A percentile compares a stretch with the other conserved stretches of the same genome.
phyloP scores from a whole-genome alignment of 306 rosid genomes.

The Vigna radiata region DNA sequence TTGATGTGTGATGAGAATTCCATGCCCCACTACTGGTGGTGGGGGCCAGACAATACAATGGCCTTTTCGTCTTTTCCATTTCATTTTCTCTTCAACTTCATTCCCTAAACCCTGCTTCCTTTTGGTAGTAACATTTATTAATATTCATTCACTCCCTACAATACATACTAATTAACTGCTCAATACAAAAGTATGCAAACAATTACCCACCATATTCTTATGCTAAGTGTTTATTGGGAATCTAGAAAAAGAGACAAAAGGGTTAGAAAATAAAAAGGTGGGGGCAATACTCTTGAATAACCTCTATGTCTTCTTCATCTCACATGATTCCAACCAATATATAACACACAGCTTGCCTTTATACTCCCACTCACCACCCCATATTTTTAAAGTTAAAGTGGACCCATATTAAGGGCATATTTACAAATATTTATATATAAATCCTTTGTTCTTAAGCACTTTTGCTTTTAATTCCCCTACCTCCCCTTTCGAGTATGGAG shows the following conservation, averaged over 20 bases:
- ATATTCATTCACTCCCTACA: no score
- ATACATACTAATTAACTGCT: no score
- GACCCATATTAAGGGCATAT: conserved; percentile 25
- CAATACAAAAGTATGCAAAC: background rate
- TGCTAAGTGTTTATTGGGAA: conserved; percentile 52
- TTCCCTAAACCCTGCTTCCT: background rate
- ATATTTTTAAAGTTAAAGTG: conserved; percentile 45
- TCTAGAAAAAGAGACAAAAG: conserved; percentile 45
- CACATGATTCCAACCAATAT: conserved; percentile 52
- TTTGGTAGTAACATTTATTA: background rate
- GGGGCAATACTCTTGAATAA: conserved; percentile 28
- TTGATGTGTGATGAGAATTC: conserved; percentile 40
- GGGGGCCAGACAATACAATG: background rate
- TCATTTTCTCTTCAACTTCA: background rate
- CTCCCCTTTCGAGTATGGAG: conserved; percentile 34
- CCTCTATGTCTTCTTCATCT: conserved; percentile 43
- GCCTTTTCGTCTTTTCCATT: conserved; percentile 6
- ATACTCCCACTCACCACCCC: conserved; percentile 65
- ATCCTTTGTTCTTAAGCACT: conserved; percentile 42
- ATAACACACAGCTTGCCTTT: conserved; percentile 52
- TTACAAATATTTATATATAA: background rate
- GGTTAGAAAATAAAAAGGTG: conserved; percentile 9
- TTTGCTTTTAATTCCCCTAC: conserved; percentile 44
- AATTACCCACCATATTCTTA: conserved; percentile 43
- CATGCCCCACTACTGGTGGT: conserved; percentile 39